Conservation (phyloP, 345 rosid genomes). For the Mallotus nudiflorus region DNA sequence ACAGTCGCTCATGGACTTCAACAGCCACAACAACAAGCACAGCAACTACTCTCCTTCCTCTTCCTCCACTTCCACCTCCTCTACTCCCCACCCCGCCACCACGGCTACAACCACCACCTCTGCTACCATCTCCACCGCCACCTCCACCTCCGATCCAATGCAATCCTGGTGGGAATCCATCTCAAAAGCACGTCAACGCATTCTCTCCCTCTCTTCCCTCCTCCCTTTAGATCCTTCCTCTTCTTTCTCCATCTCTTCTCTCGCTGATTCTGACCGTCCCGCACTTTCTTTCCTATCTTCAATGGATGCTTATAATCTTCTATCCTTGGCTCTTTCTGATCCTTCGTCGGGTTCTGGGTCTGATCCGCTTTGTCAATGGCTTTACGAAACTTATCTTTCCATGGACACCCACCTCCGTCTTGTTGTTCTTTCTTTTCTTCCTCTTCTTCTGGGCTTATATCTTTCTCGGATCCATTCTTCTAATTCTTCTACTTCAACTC, state of each 20-base stretch:
- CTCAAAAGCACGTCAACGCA: constrained; percentile 82
- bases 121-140: background rate
- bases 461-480: constrained; percentile 76
- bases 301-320: constrained; percentile 52
- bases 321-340: constrained; percentile 49
- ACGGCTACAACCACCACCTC: background rate
- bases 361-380: constrained; percentile 95
- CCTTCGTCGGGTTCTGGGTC: constrained; percentile 82
- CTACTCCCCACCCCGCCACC: constrained; percentile 6
- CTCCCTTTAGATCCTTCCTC: constrained; percentile 40
- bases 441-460: constrained; percentile 67
- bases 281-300: constrained; percentile 90
- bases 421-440: constrained; percentile 79
- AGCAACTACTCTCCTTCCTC: constrained; percentile 8
- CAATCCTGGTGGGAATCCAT: constrained; percentile 99
- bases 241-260: constrained; percentile 58
- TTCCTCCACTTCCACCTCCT: constrained; percentile 11
- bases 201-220: constrained; percentile 68
- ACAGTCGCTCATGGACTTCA: constrained; percentile 12
- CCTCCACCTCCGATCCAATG: constrained; percentile 23
- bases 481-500: constrained; percentile 37
- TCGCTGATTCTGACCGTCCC: constrained; percentile 90
- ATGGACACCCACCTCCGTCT: constrained; percentile 86
- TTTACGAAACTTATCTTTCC: constrained; percentile 82
- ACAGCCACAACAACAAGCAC: background rate